phyloP scores from a whole-genome alignment of 169 alveolate species.

The Plasmodium billcollinsi region DNA sequence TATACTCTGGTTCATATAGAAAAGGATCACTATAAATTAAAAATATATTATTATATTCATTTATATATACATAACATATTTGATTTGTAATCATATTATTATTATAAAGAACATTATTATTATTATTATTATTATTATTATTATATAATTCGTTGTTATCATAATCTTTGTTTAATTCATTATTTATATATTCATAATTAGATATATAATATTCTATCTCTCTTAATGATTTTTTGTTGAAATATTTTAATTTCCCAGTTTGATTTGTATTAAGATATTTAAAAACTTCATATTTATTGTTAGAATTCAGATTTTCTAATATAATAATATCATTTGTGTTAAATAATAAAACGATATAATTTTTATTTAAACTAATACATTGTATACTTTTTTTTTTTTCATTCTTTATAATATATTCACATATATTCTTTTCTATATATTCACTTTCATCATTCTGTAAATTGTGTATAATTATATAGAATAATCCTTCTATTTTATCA shows the following conservation, averaged over 20 bases:
- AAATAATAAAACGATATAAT: conserved; percentile 34
- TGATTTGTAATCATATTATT: neutral
- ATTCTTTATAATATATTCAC: conserved; percentile 8
- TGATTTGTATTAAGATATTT: conserved; percentile 34
- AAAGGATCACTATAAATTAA: conserved; percentile 44
- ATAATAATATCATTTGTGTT: conserved; percentile 31
- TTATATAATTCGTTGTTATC: too few species aligned
- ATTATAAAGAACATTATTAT: too few species aligned
- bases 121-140: too few species aligned
- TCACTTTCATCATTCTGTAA: neutral
- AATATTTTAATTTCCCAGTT: conserved; percentile 32
- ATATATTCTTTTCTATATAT: neutral
- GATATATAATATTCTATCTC: conserved; percentile 31
- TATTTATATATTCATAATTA: neutral
- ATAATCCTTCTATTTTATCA: conserved; percentile 5
- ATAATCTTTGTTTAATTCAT: too few species aligned
- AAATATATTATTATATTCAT: conserved; percentile 35
- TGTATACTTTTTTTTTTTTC: conserved; percentile 17
- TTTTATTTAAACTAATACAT: conserved; percentile 19
- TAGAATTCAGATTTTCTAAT: neutral
- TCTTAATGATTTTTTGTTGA: conserved; percentile 29
- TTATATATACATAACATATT: conserved; percentile 34
- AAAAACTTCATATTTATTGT: conserved; percentile 14
- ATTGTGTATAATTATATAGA: conserved; percentile 21
- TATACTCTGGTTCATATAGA: conserved; percentile 1